Percentiles rank a stretch among this genome's conserved stretches.
Evolutionary conservation across 1,284 basidiomycete genomes (phyloP).

Genomic region (Polyporus tsugae): DNA sequence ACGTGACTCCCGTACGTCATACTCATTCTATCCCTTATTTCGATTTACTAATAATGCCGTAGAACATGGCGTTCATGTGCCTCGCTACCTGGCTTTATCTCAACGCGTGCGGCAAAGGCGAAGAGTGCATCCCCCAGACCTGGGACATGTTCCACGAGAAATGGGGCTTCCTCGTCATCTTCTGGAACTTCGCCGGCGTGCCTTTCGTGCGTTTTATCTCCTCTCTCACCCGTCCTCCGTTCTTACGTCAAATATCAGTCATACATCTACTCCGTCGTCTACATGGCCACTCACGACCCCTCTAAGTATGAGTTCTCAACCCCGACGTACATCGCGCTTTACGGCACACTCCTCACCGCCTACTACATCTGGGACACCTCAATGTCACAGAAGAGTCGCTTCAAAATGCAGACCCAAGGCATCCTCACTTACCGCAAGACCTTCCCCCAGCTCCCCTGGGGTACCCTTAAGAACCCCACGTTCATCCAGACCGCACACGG

Average conservation of each 20-base stretch:
- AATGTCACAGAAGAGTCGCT: slow-evolving; percentile 97
- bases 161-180: slow-evolving; percentile 95
- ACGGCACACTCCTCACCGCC: slow-evolving; percentile 79
- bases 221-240: not conserved
- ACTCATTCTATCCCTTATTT: not conserved
- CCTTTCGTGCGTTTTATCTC: slow-evolving; percentile 68
- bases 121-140: slow-evolving; percentile 98
- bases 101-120: slow-evolving; percentile 94
- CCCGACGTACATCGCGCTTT: slow-evolving; percentile 75
- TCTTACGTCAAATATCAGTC: slow-evolving; percentile 60
- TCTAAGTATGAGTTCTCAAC: slow-evolving; percentile 89
- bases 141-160: slow-evolving; percentile 99
- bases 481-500: slow-evolving; percentile 96
- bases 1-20: slow-evolving; percentile 84
- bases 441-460: slow-evolving; percentile 94
- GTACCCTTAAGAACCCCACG: slow-evolving; percentile 87
- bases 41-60: slow-evolving; percentile 18
- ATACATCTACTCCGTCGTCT: slow-evolving; percentile 96
- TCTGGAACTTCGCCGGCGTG: slow-evolving; percentile 98
- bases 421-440: slow-evolving; percentile 87
- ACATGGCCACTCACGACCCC: slow-evolving; percentile 96
- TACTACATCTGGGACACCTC: slow-evolving; percentile 95
- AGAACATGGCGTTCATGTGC: slow-evolving; percentile 98
- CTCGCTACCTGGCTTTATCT: slow-evolving; percentile 96
- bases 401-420: slow-evolving; percentile 97